phyloP scores from a whole-genome alignment of 352 stramenopile species.

The Globisporangium barbulae region DNA sequence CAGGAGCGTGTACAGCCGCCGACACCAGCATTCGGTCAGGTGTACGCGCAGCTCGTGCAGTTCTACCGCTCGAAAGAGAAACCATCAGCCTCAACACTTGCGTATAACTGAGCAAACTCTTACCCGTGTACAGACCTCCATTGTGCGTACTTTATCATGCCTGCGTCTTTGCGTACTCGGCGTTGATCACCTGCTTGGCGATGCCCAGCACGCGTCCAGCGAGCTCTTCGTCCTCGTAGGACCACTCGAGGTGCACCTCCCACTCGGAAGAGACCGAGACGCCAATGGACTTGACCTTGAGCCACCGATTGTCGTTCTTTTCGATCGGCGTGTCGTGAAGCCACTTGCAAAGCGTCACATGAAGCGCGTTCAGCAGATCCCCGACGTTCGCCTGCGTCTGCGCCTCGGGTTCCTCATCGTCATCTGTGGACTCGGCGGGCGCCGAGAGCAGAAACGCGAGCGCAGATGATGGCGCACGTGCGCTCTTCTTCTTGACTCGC shows the following conservation, averaged over 20 bases:
- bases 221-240: conserved; percentile 80
- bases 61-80: conserved; percentile 67
- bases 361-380: conserved; percentile 45
- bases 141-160: background rate
- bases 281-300: conserved; percentile 71
- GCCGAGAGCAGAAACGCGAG: conserved; percentile 81
- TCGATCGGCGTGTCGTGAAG: conserved; percentile 54
- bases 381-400: conserved; percentile 64
- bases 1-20: conserved; percentile 66
- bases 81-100: background rate
- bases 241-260: conserved; percentile 83
- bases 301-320: conserved; percentile 60
- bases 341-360: conserved; percentile 54
- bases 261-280: conserved; percentile 69
- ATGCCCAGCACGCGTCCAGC: conserved; percentile 79
- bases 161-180: conserved; percentile 49
- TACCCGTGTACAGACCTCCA: background rate
- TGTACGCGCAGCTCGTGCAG: conserved; percentile 72
- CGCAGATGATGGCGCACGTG: conserved; percentile 49
- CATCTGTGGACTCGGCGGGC: conserved; percentile 62
- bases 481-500: conserved; percentile 72
- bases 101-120: conserved; percentile 11
- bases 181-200: conserved; percentile 72
- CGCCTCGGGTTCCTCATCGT: conserved; percentile 67
- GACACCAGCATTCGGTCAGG: conserved; percentile 54